Base-by-base conservation (phyloP, 257 asterid genomes). In the Anisodus acutangulus region DNA sequence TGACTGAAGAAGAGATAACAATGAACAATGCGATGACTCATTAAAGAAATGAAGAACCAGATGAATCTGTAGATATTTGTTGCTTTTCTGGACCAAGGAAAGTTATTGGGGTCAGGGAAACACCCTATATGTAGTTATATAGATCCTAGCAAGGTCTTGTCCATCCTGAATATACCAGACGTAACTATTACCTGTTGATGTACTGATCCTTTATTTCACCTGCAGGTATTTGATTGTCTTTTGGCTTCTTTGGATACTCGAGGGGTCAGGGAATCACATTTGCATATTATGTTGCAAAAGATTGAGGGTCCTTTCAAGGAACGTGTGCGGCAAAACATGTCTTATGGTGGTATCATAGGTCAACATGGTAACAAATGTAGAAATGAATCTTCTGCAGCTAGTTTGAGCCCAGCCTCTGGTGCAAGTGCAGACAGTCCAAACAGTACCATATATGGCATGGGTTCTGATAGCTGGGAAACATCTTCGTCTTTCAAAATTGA, bases 191-290 rank as follows among this genome's bases (percentile, higher is more conserved):
- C 45, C 66, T 78, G 49, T 78, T 76, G 53, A 78, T 78, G 64
- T 78, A 26, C 64, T 78, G 2, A 78, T 78, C 64, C 49, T 15
- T 53, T 78, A 53, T 51, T 79, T 43, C 85, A 51, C 85, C 26
- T 93, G 90, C 90, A 96, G 99, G 96, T 96, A 85, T 95, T 95
- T 87, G 97, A 94, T 86, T 82, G 94, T 81, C 97, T 97, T 76
- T 82, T 89, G 86, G 74, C 87, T 78, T 90, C 99, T 54, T 88
- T 95, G 94, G 99, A 97, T 89, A 90, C 90, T 67, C 97, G 99
- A 66, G 99, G 99, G 43, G 86, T 91, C 79, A 90, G 99, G 90
- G 99, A 97, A 89, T 97, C 98, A 63, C 98, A 97, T 91, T 85
- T 97, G 91, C 97, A 92, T 85, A 89, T 94, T 87, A 97, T 97